Evolutionary conservation across 352 stramenopile species (phyloP).

Genomic region (Phytophthora idaei): DNA sequence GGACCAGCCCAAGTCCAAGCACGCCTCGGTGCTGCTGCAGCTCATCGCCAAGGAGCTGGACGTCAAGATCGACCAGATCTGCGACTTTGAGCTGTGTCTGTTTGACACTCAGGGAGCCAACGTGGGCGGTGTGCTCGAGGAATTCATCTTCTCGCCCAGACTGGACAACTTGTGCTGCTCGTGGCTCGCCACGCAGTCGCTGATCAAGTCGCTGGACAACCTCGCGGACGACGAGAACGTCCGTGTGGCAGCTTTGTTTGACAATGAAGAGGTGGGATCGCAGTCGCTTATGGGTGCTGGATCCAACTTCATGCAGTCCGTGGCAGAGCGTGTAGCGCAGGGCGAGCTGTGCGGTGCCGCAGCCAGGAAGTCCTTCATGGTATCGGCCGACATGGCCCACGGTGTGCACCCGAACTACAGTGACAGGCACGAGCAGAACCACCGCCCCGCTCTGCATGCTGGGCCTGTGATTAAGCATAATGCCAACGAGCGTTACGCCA

Average conservation of each 20-base stretch:
- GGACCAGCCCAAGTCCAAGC: conserved; percentile 74
- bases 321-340: conserved; percentile 64
- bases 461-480: conserved; percentile 99
- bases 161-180: conserved; percentile 98
- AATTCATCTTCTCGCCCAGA: conserved; percentile 97
- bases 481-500: conserved; percentile 97
- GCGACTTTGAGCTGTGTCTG: conserved; percentile 96
- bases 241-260: conserved; percentile 95
- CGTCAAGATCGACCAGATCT: conserved; percentile 88
- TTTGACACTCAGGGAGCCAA: conserved; percentile 95
- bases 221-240: conserved; percentile 84
- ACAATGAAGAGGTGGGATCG: conserved; percentile 98
- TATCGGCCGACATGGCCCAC: conserved; percentile 98
- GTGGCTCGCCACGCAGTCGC: conserved; percentile 89
- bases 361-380: conserved; percentile 74
- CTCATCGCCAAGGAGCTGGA: conserved; percentile 92
- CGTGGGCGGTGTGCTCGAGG: conserved; percentile 91
- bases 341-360: conserved; percentile 59
- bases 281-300: conserved; percentile 86
- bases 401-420: conserved; percentile 98
- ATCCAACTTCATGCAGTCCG: conserved; percentile 80
- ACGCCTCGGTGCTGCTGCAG: conserved; percentile 93
- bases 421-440: conserved; percentile 95
- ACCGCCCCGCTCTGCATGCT: conserved; percentile 91
- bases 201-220: conserved; percentile 81